Evolutionary conservation across 169 alveolate species (phyloP).

Genomic region (Nephromyces sp.): DNA sequence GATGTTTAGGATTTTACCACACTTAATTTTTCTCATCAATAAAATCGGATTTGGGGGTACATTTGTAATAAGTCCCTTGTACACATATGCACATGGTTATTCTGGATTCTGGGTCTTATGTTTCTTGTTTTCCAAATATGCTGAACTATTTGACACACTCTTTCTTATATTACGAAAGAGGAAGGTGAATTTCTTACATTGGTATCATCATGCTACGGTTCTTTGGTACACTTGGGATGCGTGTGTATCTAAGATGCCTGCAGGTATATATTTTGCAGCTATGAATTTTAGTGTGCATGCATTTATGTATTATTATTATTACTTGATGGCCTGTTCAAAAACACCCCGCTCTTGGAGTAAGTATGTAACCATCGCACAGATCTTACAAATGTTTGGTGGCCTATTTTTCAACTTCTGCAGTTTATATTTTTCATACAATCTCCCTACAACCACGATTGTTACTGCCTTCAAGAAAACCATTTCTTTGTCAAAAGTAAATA

Average conservation of each 20-base stretch:
- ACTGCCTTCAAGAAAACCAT: background rate
- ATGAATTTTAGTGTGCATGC: conserved; percentile 67
- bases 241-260: conserved; percentile 52
- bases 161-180: conserved; percentile 55
- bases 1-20: conserved; percentile 41
- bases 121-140: conserved; percentile 58
- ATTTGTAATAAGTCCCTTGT: conserved; percentile 51
- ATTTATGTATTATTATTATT: conserved; percentile 67
- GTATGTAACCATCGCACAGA: conserved; percentile 53
- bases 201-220: conserved; percentile 75
- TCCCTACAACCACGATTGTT: background rate
- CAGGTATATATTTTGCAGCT: conserved; percentile 60
- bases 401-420: conserved; percentile 6
- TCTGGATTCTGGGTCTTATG: conserved; percentile 57
- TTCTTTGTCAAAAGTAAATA: background rate
- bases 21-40: conserved; percentile 20
- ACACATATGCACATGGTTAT: conserved; percentile 54
- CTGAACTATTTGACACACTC: conserved; percentile 66
- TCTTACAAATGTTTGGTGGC: conserved; percentile 61
- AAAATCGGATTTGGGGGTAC: conserved; percentile 49
- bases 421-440: conserved; percentile 10
- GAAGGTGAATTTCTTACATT: conserved; percentile 53
- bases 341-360: conserved; percentile 59
- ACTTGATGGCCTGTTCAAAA: conserved; percentile 41
- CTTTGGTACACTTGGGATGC: conserved; percentile 74